Evolutionary conservation across 306 rosid species (phyloP).

Genomic region (Crataegus laevigata): DNA sequence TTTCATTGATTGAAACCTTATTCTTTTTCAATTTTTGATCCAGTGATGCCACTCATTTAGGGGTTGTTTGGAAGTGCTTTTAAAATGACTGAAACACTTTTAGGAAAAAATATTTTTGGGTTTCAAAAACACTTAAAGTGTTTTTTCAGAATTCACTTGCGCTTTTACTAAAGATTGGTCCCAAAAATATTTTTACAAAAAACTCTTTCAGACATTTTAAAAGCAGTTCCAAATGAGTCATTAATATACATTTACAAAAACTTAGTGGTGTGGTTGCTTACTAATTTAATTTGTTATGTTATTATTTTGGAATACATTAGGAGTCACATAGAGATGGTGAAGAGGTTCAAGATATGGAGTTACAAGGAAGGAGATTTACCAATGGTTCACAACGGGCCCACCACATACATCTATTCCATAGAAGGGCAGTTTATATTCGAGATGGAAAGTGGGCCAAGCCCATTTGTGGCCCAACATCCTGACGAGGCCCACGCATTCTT

Average conservation of each 20-base stretch:
- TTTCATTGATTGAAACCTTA: no score
- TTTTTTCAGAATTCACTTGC: no score
- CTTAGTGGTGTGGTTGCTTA: not conserved
- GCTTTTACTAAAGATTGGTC: no score
- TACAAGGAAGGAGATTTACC: conserved; percentile 52
- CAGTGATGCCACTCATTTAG: no score
- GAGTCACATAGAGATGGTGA: conserved; percentile 57
- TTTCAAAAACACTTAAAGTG: no score
- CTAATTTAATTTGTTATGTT: not conserved
- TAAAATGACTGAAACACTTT: no score
- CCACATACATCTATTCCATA: conserved; percentile 49
- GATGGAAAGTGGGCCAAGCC: conserved; percentile 28
- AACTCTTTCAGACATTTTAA: no score
- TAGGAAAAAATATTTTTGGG: no score
- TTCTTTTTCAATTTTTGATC: no score
- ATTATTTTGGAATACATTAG: conserved; percentile 1
- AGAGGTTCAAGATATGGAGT: conserved; percentile 48
- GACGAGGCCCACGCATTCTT: conserved; percentile 47
- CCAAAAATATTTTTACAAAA: no score
- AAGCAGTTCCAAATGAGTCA: no score
- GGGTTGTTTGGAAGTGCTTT: accelerated
- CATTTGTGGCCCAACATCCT: conserved; percentile 30
- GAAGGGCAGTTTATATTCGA: conserved; percentile 62
- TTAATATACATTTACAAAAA: not conserved
- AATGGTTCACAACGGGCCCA: conserved; percentile 44